Evolutionary conservation across 1,284 basidiomycete species (phyloP).

Genomic region (Moesziomyces sp.): DNA sequence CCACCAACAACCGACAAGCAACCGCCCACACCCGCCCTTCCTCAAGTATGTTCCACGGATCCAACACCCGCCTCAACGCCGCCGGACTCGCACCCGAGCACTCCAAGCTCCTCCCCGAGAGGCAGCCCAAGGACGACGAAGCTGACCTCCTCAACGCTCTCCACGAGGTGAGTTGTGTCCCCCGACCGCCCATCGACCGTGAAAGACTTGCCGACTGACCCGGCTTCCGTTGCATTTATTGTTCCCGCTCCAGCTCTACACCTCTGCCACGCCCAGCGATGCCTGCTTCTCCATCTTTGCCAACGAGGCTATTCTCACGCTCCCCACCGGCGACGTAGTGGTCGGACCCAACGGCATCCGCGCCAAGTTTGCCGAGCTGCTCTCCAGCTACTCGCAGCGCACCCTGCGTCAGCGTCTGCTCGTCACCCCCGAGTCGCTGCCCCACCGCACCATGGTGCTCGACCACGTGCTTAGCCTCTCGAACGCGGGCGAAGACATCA

Average conservation of each 20-base stretch:
- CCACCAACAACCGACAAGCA: neutral
- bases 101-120: slow-evolving; percentile 64
- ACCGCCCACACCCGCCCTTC: slow-evolving; percentile 1
- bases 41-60: slow-evolving; percentile 56
- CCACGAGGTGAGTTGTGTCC: slow-evolving; percentile 34
- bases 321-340: slow-evolving; percentile 59
- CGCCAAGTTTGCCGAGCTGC: slow-evolving; percentile 39
- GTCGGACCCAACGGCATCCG: slow-evolving; percentile 53
- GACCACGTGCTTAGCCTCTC: slow-evolving; percentile 54
- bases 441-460: slow-evolving; percentile 59
- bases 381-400: slow-evolving; percentile 36
- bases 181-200: neutral
- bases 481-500: slow-evolving; percentile 22
- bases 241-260: slow-evolving; percentile 46
- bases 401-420: slow-evolving; percentile 57
- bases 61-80: slow-evolving; percentile 64
- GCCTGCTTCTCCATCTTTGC: slow-evolving; percentile 49
- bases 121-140: slow-evolving; percentile 56
- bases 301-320: slow-evolving; percentile 61
- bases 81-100: slow-evolving; percentile 65
- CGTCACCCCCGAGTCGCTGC: slow-evolving; percentile 60
- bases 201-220: slow-evolving; percentile 1
- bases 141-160: slow-evolving; percentile 51
- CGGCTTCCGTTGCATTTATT: neutral
- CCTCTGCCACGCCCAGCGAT: slow-evolving; percentile 27